phyloP scores from a whole-genome alignment of 768 basidiomycete species.

The Tricholoma terreum region DNA sequence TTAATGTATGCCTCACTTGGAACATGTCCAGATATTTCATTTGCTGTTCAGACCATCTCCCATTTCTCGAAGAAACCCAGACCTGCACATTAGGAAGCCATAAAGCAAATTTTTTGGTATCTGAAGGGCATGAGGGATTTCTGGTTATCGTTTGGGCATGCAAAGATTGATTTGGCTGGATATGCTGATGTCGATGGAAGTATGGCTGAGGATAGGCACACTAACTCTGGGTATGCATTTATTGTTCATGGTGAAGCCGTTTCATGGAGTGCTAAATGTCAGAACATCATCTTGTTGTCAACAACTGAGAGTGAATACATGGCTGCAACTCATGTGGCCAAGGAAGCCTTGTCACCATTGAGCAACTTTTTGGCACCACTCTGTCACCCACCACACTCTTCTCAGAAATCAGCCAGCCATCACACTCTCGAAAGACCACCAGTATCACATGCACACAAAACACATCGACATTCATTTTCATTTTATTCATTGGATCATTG shows the following conservation, averaged over 20 bases:
- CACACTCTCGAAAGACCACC: no score
- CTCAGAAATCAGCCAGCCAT: no score
- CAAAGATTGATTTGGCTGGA: conserved; percentile 16
- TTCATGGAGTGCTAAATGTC: no score
- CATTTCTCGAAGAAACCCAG: not conserved
- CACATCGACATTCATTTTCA: not conserved
- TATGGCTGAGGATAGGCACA: conserved; percentile 20
- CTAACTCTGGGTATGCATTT: conserved; percentile 30
- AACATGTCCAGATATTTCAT: not conserved
- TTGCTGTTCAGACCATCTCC: not conserved
- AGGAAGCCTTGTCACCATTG: no score
- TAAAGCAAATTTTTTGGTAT: not conserved
- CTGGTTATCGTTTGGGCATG: not conserved
- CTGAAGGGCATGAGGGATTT: not conserved
- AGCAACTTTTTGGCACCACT: no score
- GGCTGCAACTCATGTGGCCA: conserved; percentile 3
- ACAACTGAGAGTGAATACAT: no score
- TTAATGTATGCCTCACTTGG: not conserved
- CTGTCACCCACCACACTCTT: no score
- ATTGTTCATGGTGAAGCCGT: conserved; percentile 25
- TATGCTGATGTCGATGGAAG: conserved; percentile 22
- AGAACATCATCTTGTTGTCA: no score
- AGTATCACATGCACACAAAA: not conserved
- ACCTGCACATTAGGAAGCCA: not conserved
- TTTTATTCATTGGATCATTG: not conserved